Conservation (phyloP, 2,329 filamentous ascomycete species). For the Tolypocladium nubicola region DNA sequence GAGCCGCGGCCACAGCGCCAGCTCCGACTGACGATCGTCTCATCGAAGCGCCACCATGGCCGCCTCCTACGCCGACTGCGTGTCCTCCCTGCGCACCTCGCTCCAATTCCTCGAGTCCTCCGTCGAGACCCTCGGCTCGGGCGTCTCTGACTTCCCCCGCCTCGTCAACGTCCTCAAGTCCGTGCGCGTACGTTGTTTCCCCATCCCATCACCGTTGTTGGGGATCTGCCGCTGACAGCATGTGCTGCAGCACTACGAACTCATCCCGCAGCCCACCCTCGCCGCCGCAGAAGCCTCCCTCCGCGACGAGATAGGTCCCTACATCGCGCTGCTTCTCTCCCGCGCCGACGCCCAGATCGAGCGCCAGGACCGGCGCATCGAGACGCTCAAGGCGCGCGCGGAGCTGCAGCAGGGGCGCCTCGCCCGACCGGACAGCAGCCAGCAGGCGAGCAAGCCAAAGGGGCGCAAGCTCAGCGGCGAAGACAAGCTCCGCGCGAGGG, state of each 20-base stretch:
- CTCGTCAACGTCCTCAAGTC: conserved; percentile 45
- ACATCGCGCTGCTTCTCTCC: conserved; percentile 66
- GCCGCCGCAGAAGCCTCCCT: conserved; percentile 74
- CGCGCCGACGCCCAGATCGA: conserved; percentile 78
- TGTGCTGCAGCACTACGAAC: conserved; percentile 67
- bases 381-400: conserved; percentile 70
- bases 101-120: conserved; percentile 51
- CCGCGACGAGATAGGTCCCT: conserved; percentile 81
- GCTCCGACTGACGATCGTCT: conserved; percentile 7
- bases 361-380: conserved; percentile 71
- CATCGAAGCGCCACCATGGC: conserved; percentile 14
- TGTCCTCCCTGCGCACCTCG: conserved; percentile 48
- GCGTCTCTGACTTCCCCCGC: conserved; percentile 48
- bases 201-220: too few species aligned
- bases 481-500: conserved; percentile 41
- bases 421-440: conserved; percentile 12
- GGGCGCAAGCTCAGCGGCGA: conserved; percentile 38
- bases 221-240: background rate
- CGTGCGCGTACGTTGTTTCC: conserved; percentile 35
- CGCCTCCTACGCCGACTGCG: conserved; percentile 44
- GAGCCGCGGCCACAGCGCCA: background rate
- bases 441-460: conserved; percentile 9
- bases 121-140: conserved; percentile 43
- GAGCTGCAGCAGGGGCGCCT: conserved; percentile 71
- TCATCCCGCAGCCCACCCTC: conserved; percentile 76